phyloP scores from a whole-genome alignment of 805 yeast genomes.

The Candida arabinofermentans region DNA sequence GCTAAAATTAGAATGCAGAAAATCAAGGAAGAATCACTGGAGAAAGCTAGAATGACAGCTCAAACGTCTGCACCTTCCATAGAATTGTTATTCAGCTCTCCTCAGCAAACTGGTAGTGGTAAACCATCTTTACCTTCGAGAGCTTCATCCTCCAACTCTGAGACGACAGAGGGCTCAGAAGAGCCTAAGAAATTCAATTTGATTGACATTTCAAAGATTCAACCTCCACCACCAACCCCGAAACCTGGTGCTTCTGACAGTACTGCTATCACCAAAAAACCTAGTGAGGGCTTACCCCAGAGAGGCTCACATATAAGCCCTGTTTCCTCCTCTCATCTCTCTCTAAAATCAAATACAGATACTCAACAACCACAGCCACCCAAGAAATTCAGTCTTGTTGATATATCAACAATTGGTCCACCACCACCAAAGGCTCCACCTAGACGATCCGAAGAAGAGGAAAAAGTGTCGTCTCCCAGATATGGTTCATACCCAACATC shows the following conservation, averaged over 20 bases:
- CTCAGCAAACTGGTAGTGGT: constrained; percentile 2
- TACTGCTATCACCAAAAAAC: background rate
- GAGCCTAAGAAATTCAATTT: constrained; percentile 20
- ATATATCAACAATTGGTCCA: constrained; percentile 17
- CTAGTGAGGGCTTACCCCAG: background rate
- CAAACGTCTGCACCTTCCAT: constrained; percentile 3
- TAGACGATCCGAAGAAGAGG: constrained; percentile 3
- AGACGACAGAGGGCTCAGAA: constrained; percentile 1
- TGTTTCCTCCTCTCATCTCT: background rate
- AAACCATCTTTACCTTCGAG: constrained; percentile 12
- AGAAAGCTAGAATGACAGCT: constrained; percentile 21
- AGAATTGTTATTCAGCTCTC: background rate
- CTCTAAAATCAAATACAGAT: constrained; percentile 1
- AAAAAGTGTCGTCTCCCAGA: too few species aligned
- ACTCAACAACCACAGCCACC: constrained; percentile 7
- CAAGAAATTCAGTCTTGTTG: constrained; percentile 14
- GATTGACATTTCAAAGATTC: constrained; percentile 25
- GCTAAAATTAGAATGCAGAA: constrained; percentile 22
- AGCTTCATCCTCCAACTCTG: constrained; percentile 4
- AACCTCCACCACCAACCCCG: constrained; percentile 27
- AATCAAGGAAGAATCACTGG: constrained; percentile 26
- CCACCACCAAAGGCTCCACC: constrained; percentile 20
- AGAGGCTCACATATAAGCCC: background rate
- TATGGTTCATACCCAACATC: too few species aligned
- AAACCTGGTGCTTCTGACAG: background rate